A percentile compares a stretch with the other conserved stretches of the same genome.
phyloP scores from a whole-genome alignment of 441 rosid genomes.

The Rhodomyrtus psidioides region DNA sequence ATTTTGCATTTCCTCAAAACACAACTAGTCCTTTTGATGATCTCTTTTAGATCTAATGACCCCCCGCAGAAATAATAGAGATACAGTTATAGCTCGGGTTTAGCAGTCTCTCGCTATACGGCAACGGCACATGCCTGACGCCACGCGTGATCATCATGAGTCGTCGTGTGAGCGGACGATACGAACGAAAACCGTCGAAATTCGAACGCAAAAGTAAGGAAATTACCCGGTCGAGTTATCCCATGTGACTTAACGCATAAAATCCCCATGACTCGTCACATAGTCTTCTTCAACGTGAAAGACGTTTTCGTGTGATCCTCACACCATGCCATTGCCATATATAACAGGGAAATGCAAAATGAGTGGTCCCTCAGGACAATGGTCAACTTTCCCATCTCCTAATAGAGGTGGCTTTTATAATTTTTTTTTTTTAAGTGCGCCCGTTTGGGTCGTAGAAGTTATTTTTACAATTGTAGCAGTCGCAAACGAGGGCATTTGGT shows the following conservation, averaged over 20 bases:
- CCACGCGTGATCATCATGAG: background rate
- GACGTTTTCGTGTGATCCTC: background rate
- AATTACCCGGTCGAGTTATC: background rate
- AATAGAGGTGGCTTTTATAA: background rate
- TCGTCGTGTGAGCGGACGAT: too few relatives aligned
- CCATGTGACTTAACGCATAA: background rate
- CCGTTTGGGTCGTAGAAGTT: too few relatives aligned
- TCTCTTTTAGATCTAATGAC: background rate
- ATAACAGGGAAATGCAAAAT: too few relatives aligned
- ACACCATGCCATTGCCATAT: background rate
- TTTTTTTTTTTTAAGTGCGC: too few relatives aligned
- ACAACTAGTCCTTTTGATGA: background rate
- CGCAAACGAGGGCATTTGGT: slow-evolving; percentile 19
- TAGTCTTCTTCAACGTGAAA: background rate
- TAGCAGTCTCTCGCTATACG: background rate
- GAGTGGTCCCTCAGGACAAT: background rate
- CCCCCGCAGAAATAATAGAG: background rate
- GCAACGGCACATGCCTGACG: background rate
- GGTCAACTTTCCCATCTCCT: background rate
- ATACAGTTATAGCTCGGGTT: accelerated
- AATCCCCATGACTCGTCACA: background rate
- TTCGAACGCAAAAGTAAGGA: too few relatives aligned
- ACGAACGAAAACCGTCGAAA: too few relatives aligned
- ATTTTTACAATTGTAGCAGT: too few relatives aligned
- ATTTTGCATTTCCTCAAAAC: background rate